Evolutionary conservation across 2,329 filamentous ascomycete genomes (phyloP).

Genomic region (Venturia pyrina): DNA sequence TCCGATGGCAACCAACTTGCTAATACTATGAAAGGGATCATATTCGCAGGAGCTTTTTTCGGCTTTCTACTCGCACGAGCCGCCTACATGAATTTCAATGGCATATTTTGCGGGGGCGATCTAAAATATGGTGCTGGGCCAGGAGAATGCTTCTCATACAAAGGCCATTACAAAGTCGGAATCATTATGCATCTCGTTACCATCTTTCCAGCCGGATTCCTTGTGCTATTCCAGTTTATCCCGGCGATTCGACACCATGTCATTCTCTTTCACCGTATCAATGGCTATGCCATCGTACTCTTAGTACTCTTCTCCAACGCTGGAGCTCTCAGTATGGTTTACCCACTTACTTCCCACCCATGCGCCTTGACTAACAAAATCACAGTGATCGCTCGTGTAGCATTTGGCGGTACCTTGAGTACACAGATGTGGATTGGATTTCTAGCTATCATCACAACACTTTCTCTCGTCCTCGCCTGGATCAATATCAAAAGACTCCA

Average conservation of each 20-base stretch:
- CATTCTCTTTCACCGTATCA: slow-evolving; percentile 48
- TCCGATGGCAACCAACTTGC: background rate
- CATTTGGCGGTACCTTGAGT: slow-evolving; percentile 46
- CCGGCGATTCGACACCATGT: slow-evolving; percentile 36
- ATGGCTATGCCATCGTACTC: slow-evolving; percentile 45
- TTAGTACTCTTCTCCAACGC: slow-evolving; percentile 37
- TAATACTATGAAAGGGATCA: slow-evolving; percentile 15
- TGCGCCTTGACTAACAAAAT: slow-evolving; percentile 20
- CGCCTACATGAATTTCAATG: slow-evolving; percentile 38
- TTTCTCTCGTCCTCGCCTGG: slow-evolving; percentile 37
- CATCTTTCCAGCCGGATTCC: slow-evolving; percentile 30
- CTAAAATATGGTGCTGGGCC: slow-evolving; percentile 12
- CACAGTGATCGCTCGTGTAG: slow-evolving; percentile 41
- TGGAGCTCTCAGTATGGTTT: slow-evolving; percentile 20
- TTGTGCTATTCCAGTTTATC: slow-evolving; percentile 33
- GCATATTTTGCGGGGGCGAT: slow-evolving; percentile 14
- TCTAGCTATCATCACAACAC: slow-evolving; percentile 36
- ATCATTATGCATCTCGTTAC: slow-evolving; percentile 34
- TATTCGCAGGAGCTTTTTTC: slow-evolving; percentile 36
- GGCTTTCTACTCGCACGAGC: slow-evolving; percentile 41
- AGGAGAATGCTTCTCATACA: background rate
- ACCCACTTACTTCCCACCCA: background rate
- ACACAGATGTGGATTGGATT: slow-evolving; percentile 37
- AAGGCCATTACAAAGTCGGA: slow-evolving; percentile 14
- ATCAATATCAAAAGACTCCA: slow-evolving; percentile 50